phyloP scores from a whole-genome alignment of 2,329 filamentous ascomycete species.

The Amphichorda felina region DNA sequence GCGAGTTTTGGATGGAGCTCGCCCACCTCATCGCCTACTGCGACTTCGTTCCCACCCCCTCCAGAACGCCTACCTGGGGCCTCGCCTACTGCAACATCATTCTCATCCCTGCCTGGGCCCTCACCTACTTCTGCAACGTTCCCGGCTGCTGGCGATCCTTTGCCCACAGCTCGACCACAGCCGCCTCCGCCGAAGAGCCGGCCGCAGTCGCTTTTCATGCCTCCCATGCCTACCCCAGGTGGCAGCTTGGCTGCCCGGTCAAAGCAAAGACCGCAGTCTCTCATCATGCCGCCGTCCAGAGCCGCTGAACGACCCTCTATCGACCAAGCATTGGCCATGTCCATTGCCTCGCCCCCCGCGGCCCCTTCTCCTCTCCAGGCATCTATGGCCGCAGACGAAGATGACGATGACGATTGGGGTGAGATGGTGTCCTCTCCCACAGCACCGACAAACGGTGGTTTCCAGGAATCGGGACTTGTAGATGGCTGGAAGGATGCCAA shows the following conservation, averaged over 20 bases:
- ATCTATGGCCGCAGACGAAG: constrained; percentile 13
- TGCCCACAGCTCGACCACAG: too few relatives aligned
- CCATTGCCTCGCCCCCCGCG: not conserved
- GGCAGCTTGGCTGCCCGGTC: not conserved
- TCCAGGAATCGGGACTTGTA: not conserved
- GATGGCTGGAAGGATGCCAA: not conserved
- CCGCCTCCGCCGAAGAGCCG: constrained; percentile 2
- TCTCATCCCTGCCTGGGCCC: constrained; percentile 2
- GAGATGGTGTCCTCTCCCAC: constrained; percentile 38
- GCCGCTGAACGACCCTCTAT: not conserved
- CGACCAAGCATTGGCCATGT: not conserved
- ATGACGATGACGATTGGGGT: constrained; percentile 47
- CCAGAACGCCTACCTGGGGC: not conserved
- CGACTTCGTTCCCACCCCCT: constrained; percentile 7
- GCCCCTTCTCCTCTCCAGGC: not conserved
- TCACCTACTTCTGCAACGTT: too few relatives aligned
- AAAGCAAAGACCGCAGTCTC: constrained; percentile 1
- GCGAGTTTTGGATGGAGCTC: constrained; percentile 19
- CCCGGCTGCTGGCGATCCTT: too few relatives aligned
- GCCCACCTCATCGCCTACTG: constrained; percentile 3
- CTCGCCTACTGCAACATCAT: too few relatives aligned
- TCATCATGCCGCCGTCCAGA: not conserved
- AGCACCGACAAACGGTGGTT: not conserved
- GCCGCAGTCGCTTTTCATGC: constrained; percentile 7
- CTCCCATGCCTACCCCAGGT: not conserved